Evolutionary conservation across 2,329 filamentous ascomycete species (phyloP).

Genomic region (Trichoderma atroviride): DNA sequence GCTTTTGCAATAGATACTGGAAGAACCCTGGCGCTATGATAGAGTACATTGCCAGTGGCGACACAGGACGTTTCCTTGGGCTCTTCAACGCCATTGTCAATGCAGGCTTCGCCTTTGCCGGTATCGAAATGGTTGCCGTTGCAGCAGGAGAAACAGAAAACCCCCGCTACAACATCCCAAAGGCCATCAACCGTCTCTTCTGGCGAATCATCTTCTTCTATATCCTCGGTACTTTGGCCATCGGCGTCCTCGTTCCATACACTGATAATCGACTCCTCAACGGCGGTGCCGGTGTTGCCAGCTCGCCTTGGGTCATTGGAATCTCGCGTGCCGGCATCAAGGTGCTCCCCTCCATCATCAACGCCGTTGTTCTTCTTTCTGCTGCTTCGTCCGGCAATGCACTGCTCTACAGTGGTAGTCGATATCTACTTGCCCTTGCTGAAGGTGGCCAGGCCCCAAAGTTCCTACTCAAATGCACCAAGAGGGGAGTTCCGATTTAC

Average conservation of each 20-base stretch:
- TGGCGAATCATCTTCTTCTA: conserved; percentile 73
- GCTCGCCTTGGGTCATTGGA: conserved; percentile 64
- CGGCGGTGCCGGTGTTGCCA: conserved; percentile 56
- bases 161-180: conserved; percentile 65
- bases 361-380: conserved; percentile 63
- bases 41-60: conserved; percentile 46
- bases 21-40: conserved; percentile 40
- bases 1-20: conserved; percentile 49
- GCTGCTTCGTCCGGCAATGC: conserved; percentile 49
- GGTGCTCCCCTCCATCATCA: conserved; percentile 57
- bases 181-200: conserved; percentile 73
- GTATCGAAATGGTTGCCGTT: conserved; percentile 67
- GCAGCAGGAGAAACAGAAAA: conserved; percentile 63
- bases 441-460: conserved; percentile 46
- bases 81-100: conserved; percentile 61
- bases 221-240: conserved; percentile 63
- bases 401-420: conserved; percentile 51
- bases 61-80: conserved; percentile 64
- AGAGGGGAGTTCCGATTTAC: conserved; percentile 60
- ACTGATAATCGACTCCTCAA: conserved; percentile 51
- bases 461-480: conserved; percentile 59
- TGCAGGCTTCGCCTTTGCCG: conserved; percentile 68
- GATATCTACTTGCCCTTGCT: conserved; percentile 53
- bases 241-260: conserved; percentile 57
- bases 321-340: conserved; percentile 56